phyloP scores from a whole-genome alignment of 176 grass and related monocot species.

The Carex scoparia region DNA sequence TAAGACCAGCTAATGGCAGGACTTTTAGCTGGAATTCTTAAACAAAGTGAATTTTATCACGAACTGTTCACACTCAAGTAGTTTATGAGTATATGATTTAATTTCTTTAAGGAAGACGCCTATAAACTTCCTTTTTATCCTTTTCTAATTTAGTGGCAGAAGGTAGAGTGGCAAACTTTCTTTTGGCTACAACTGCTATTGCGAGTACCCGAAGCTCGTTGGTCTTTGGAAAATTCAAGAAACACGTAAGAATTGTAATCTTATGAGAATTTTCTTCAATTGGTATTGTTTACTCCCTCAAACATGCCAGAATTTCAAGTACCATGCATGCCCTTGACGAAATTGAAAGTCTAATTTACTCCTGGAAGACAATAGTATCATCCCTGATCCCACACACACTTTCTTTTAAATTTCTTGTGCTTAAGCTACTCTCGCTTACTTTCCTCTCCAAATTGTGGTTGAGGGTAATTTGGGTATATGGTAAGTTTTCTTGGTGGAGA shows the following conservation, averaged over 20 bases:
- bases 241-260: constrained; percentile 50
- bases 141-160: constrained; percentile 66
- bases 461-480: background rate
- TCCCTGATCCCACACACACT: background rate
- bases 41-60: background rate
- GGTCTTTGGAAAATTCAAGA: constrained; percentile 36
- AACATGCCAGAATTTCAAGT: background rate
- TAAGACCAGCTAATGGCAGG: background rate
- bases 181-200: constrained; percentile 78
- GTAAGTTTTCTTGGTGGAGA: background rate
- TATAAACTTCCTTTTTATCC: background rate
- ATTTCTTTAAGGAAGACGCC: background rate
- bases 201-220: constrained; percentile 40
- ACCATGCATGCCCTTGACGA: background rate
- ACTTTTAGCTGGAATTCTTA: background rate
- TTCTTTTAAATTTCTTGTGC: background rate
- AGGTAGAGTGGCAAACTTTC: constrained; percentile 85
- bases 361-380: too few species aligned
- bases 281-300: background rate
- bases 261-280: constrained; percentile 8
- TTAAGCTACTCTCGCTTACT: background rate
- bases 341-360: background rate
- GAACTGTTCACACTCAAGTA: background rate
- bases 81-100: background rate
- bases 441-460: background rate